A percentile compares a stretch with the other conserved stretches of the same genome.
These are phyloP conservation scores for Gossypium mustelinum DNA, from an alignment of 345 rosid genomes.

Conservation along the genomic window DNA sequence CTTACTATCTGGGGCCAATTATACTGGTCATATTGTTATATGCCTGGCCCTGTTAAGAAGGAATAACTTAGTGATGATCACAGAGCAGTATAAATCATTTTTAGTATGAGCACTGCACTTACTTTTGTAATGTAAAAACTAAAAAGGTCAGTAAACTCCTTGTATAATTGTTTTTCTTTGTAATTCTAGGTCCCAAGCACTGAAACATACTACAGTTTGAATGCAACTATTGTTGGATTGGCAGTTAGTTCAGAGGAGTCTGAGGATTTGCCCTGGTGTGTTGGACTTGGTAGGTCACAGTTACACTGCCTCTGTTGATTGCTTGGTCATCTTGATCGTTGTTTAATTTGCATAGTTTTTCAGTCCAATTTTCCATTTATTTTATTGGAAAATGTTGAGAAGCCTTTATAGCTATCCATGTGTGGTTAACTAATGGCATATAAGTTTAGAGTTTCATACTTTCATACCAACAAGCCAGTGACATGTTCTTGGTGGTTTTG, in stretches of 20 bases:
- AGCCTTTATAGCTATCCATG: neutral
- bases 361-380: neutral
- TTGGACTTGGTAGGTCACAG: slow-evolving; percentile 75
- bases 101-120: neutral
- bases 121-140: neutral
- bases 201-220: slow-evolving; percentile 76
- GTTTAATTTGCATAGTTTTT: neutral
- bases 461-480: neutral
- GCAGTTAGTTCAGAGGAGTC: slow-evolving; percentile 57
- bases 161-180: slow-evolving; percentile 16
- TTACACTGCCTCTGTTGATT: neutral
- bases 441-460: neutral
- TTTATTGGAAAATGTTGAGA: neutral
- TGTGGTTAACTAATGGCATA: neutral
- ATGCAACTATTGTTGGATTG: slow-evolving; percentile 85
- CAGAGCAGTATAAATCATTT: slow-evolving; percentile 2
- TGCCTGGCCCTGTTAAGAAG: neutral
- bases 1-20: neutral
- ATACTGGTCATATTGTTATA: neutral
- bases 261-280: slow-evolving; percentile 59
- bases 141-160: neutral
- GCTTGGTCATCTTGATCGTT: neutral
- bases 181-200: slow-evolving; percentile 52
- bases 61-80: slow-evolving; percentile 11
- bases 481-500: neutral